phyloP scores from a whole-genome alignment of 768 basidiomycete species.

The Trametes gibbosa region DNA sequence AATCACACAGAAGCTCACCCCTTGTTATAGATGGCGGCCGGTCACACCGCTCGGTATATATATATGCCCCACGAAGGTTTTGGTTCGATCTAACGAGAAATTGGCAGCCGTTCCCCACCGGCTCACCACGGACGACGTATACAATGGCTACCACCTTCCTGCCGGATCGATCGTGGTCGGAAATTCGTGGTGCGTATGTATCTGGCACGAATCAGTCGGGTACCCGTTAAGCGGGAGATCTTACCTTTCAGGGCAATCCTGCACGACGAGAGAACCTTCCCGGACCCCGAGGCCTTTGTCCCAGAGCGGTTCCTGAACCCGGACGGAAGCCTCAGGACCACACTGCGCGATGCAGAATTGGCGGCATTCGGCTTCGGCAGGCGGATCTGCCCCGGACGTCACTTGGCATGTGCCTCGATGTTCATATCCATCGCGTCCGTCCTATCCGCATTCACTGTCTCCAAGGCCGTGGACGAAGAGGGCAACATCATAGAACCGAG shows the following conservation, averaged over 20 bases:
- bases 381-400: slow-evolving; percentile 30
- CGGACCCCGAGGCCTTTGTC: slow-evolving; percentile 23
- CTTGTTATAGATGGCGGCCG: slow-evolving; percentile 18
- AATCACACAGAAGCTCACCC: background rate
- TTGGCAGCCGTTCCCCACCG: slow-evolving; percentile 21
- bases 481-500: slow-evolving; percentile 26
- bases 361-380: slow-evolving; percentile 23
- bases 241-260: slow-evolving; percentile 17
- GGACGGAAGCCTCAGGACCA: slow-evolving; percentile 15
- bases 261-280: slow-evolving; percentile 22
- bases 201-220: background rate
- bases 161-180: slow-evolving; percentile 20
- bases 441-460: slow-evolving; percentile 27
- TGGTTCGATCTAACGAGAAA: background rate
- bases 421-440: slow-evolving; percentile 27
- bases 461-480: slow-evolving; percentile 24
- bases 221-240: background rate
- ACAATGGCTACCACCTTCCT: slow-evolving; percentile 21
- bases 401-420: slow-evolving; percentile 24
- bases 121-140: slow-evolving; percentile 21
- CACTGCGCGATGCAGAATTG: slow-evolving; percentile 17
- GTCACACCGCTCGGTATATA: slow-evolving; percentile 19
- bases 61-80: background rate
- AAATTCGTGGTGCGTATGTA: slow-evolving; percentile 22
- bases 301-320: slow-evolving; percentile 27